Percentiles rank a stretch among this genome's conserved stretches.
These are phyloP conservation scores for Fomitopsis palustris DNA, from an alignment of 1,284 basidiomycete species.

Conservation along the genomic window DNA sequence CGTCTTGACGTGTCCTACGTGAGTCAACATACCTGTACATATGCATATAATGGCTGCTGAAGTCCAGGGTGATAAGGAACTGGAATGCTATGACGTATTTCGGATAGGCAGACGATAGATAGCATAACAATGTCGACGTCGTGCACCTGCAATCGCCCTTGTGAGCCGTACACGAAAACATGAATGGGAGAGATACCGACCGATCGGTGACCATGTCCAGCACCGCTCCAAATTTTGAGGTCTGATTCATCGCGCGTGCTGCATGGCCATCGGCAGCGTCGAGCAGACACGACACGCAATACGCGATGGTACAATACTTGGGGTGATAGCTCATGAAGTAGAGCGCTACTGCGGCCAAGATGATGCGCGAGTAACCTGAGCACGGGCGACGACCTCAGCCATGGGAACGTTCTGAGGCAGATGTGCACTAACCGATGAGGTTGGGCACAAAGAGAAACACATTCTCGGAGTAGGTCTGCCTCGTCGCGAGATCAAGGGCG, in stretches of 20 bases:
- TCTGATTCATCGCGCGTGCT: conserved; percentile 86
- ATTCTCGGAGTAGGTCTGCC: conserved; percentile 84
- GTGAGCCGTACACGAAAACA: not conserved
- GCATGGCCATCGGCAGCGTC: conserved; percentile 96
- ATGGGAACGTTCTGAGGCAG: not conserved
- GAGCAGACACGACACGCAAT: conserved; percentile 90
- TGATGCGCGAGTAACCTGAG: conserved; percentile 86
- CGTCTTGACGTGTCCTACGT: not conserved
- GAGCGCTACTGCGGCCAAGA: conserved; percentile 87
- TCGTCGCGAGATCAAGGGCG: conserved; percentile 80
- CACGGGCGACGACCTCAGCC: conserved; percentile 2
- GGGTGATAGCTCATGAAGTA: conserved; percentile 96
- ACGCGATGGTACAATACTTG: conserved; percentile 87
- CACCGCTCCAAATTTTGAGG: conserved; percentile 96
- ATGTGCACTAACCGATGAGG: conserved; percentile 71
- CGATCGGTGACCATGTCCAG: conserved; percentile 99
- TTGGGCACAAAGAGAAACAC: conserved; percentile 97
- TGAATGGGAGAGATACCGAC: conserved; percentile 39
- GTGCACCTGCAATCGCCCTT: conserved; percentile 69
- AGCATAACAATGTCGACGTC: conserved; percentile 92
- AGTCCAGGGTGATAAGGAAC: conserved; percentile 95
- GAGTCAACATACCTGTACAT: conserved; percentile 84
- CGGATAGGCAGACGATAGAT: conserved; percentile 89
- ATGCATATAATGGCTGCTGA: conserved; percentile 99
- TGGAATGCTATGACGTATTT: conserved; percentile 84